phyloP scores from a whole-genome alignment of 2,329 filamentous ascomycete genomes.

The Diaporthe aspalathi region DNA sequence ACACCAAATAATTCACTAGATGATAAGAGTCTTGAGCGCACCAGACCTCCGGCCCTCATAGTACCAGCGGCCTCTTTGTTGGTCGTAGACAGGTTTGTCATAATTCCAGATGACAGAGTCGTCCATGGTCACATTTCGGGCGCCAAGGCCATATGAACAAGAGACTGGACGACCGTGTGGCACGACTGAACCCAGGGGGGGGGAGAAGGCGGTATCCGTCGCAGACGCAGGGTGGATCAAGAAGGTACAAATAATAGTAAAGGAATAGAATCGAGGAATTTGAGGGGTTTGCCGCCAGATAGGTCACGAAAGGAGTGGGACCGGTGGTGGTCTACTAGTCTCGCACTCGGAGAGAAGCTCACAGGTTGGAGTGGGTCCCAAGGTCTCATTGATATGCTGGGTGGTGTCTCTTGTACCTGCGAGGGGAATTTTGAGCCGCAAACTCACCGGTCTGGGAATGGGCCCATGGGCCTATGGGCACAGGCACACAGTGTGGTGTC shows the following conservation, averaged over 20 bases:
- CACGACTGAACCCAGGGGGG: neutral
- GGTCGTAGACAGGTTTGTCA: constrained; percentile 23
- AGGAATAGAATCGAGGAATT: neutral
- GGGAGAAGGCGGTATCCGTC: neutral
- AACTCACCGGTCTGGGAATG: constrained; percentile 20
- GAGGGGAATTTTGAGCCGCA: constrained; percentile 35
- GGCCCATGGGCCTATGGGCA: constrained; percentile 7
- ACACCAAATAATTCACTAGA: neutral
- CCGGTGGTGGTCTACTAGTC: constrained; percentile 17
- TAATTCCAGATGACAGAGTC: constrained; percentile 17
- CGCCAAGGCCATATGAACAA: constrained; percentile 11
- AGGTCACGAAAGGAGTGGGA: constrained; percentile 9
- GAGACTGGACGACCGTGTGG: constrained; percentile 4
- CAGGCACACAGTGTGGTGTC: constrained; percentile 16
- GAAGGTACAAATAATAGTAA: neutral
- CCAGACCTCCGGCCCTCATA: constrained; percentile 30
- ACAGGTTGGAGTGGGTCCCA: constrained; percentile 12
- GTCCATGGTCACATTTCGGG: constrained; percentile 30
- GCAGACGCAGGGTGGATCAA: neutral
- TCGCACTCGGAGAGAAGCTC: constrained; percentile 12
- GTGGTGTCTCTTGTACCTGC: constrained; percentile 8
- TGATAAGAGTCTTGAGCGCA: neutral
- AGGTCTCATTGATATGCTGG: constrained; percentile 25
- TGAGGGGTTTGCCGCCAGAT: constrained; percentile 12
- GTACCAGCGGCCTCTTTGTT: constrained; percentile 31